Evolutionary conservation across 2,329 filamentous ascomycete species (phyloP), one percentile per base, ranked within the genome.

Genomic region (Curvularia sp.): DNA sequence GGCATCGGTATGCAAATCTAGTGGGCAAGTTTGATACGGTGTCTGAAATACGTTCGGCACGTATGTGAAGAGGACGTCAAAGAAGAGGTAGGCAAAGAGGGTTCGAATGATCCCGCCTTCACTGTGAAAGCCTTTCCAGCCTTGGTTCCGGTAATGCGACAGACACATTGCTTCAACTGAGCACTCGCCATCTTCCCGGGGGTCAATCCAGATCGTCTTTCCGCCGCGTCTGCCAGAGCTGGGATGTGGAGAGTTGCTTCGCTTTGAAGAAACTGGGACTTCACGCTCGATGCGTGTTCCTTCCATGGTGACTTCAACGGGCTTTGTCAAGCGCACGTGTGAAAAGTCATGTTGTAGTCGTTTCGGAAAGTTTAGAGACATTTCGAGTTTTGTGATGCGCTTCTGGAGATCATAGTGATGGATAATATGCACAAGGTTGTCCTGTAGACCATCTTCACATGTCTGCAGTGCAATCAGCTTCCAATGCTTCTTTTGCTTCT

Each of bases 41-140:
- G 95, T 99, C 75, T 98, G 94, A 77, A 99, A 99, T 55, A 99
- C 94, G 68, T 98, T 97, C 26, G 95, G 94, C 5, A 98, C 86
- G 76, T 96, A 97, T 26, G 92, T 83, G 78, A 98, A 98, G 6
- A 99, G 81, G 24, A 98, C 86, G 76, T 99, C 94, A 80, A 89
- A 95, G 81, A 98, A 97, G 18, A 99, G 86, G 72, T 95, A 94
- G n/a, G 76, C 82, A 67, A 84, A 84, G 6, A 99, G 82, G 0
- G 95, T 99, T n/a, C 93, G 88, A 6, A 98, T 81, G 67, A 98
- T 93, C 2, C 93, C 91, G 33, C 93, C 92, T 81, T 99, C 95
- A 18, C 89, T 87, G 77, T 99, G 95, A 72, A 94, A 97, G 10
- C 95, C 95, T 75, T 97, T 97, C 89, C 92, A 98, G 2, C 93